Evolutionary conservation across 192 early-diverging fungal genomes (phyloP), one percentile per base, ranked within the genome.

Genomic region (Coemansia sp.): DNA sequence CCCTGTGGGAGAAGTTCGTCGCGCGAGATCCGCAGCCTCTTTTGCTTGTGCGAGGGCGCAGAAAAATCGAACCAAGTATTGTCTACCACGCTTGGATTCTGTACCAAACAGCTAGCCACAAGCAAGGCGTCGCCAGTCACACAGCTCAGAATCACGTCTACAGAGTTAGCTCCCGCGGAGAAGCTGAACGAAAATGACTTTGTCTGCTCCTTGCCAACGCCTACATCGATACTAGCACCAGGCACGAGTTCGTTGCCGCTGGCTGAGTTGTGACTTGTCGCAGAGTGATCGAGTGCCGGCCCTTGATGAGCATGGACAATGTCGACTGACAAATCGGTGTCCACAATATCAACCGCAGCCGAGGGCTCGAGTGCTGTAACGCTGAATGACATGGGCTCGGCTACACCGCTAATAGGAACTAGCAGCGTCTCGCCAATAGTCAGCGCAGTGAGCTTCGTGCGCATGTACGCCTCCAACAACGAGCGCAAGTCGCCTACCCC

Each of bases 271-370:
- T 72, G 74, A 6, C 25, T 38, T n/a, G 12, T 35, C 1, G 21
- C 37, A 6, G 31, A 23, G 23, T 48, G 55, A n/a, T 43, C 20
- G 57, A 25, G 26, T 6, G 39, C n/a, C 28, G 38, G 23, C 77
- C 36, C 43, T 3, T 21, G 38, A 23, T 72, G 61, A 5, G 43
- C 64, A 4, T 87, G 84, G 39, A 85, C 79, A 56, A 95, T 88
- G 64, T 94, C 92, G 6, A 95, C 89, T 14, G 87, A 88, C 16
- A 95, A 69, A 76, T 95, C 93, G 0, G 90, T 91, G 64, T 95
- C 88, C 3, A 91, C 86, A 2, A 91, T 81, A 10, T 88, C 85
- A 25, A 90, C 88, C 10, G 86, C 91, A 3, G 74, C 64, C 1
- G 75, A 78, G 0, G 90, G 90, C 72, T 92, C 84, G 6, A 95